These are phyloP conservation scores for Bondarzewia mesenterica DNA, from an alignment of 1,284 basidiomycete genomes.

Conservation along the genomic window DNA sequence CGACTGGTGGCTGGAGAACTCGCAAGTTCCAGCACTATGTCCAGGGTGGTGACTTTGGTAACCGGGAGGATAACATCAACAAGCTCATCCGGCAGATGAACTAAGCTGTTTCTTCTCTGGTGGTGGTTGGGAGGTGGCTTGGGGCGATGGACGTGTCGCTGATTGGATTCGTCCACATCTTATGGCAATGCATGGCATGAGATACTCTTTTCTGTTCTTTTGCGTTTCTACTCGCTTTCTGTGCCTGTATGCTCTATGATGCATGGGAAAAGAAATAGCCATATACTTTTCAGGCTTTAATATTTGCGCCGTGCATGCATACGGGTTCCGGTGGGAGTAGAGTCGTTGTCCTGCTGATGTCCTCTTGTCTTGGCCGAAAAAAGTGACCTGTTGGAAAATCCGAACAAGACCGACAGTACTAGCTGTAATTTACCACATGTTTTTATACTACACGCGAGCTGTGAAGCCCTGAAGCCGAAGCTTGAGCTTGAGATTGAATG, in stretches of 20 bases:
- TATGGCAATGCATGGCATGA: conserved; percentile 28
- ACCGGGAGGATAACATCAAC: conserved; percentile 96
- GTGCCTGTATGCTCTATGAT: conserved; percentile 16
- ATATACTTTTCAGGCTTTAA: conserved; percentile 4
- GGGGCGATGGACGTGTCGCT: conserved; percentile 18
- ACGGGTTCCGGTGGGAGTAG: not conserved
- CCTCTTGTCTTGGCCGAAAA: too few species aligned
- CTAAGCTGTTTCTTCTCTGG: conserved; percentile 29
- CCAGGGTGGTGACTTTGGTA: conserved; percentile 93
- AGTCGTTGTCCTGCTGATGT: too few species aligned
- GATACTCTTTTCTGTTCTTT: conserved; percentile 9
- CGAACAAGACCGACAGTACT: too few species aligned
- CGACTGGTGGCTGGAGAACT: conserved; percentile 94
- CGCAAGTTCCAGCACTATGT: conserved; percentile 96
- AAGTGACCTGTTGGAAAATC: too few species aligned
- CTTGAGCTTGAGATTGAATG: too few species aligned
- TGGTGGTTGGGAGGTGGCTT: conserved; percentile 17
- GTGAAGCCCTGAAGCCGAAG: too few species aligned
- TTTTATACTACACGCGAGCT: too few species aligned
- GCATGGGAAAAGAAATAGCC: conserved; percentile 14
- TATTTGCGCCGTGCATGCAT: not conserved
- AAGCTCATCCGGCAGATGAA: conserved; percentile 97
- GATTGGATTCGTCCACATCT: not conserved
- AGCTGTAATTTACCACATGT: too few species aligned
- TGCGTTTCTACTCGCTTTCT: conserved; percentile 15